A percentile compares a stretch with the other conserved stretches of the same genome.
Evolutionary conservation across 2,329 filamentous ascomycete species (phyloP).

Genomic region (Reticulascus tulasneorum): DNA sequence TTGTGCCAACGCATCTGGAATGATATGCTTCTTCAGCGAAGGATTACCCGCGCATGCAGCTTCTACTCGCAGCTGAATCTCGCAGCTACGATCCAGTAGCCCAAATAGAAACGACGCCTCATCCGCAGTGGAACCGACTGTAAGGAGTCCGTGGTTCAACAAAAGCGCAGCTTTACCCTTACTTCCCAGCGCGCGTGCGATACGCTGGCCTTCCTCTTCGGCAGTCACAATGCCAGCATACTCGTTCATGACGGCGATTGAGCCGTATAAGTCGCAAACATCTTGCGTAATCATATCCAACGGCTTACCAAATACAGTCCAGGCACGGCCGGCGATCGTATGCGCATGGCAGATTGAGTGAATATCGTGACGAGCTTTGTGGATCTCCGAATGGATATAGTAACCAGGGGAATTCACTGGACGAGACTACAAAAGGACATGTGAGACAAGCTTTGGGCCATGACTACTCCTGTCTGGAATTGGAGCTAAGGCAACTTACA

Average conservation of each 20-base stretch:
- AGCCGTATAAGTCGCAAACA: constrained; percentile 61
- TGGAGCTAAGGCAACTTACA: constrained; percentile 18
- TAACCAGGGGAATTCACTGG: constrained; percentile 67
- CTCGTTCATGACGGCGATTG: constrained; percentile 55
- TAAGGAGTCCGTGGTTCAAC: constrained; percentile 69
- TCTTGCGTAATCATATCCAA: constrained; percentile 71
- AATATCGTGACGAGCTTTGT: constrained; percentile 62
- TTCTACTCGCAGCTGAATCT: constrained; percentile 65
- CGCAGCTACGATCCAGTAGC: constrained; percentile 64
- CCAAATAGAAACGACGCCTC: constrained; percentile 70
- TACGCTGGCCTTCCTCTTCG: constrained; percentile 60
- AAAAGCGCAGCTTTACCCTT: constrained; percentile 60
- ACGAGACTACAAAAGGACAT: constrained; percentile 26
- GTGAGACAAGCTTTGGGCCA: not conserved
- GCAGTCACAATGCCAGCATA: constrained; percentile 54
- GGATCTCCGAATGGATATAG: constrained; percentile 64
- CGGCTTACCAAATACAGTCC: constrained; percentile 59
- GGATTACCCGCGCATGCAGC: constrained; percentile 49
- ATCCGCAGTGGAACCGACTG: constrained; percentile 67
- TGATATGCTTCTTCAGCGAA: constrained; percentile 35
- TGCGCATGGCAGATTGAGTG: constrained; percentile 68
- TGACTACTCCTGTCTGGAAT: no score
- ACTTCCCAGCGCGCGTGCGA: constrained; percentile 58
- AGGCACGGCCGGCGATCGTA: constrained; percentile 62
- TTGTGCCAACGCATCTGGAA: constrained; percentile 33